phyloP scores from a whole-genome alignment of 2,329 filamentous ascomycete genomes.

The Massarina eburnea region DNA sequence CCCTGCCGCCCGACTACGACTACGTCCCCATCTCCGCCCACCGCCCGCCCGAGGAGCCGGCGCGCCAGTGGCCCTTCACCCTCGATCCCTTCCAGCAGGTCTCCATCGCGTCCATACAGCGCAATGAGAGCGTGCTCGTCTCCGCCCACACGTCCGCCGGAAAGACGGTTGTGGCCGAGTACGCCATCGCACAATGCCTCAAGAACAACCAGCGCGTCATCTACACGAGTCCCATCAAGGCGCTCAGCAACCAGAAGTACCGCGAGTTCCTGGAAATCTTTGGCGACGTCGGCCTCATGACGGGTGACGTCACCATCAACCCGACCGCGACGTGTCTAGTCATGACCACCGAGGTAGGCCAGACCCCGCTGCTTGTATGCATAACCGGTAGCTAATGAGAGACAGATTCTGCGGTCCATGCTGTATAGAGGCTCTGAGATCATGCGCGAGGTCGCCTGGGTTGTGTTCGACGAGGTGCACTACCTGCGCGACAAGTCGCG shows the following conservation, averaged over 20 bases:
- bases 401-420: slow-evolving; percentile 93
- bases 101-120: slow-evolving; percentile 90
- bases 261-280: slow-evolving; percentile 95
- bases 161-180: slow-evolving; percentile 98
- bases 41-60: slow-evolving; percentile 83
- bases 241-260: slow-evolving; percentile 97
- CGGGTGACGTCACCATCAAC: slow-evolving; percentile 98
- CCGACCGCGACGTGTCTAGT: slow-evolving; percentile 96
- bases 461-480: slow-evolving; percentile 97
- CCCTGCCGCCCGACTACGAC: slow-evolving; percentile 89
- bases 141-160: slow-evolving; percentile 97
- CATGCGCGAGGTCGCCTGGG: slow-evolving; percentile 99
- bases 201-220: slow-evolving; percentile 98
- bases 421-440: slow-evolving; percentile 97
- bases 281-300: slow-evolving; percentile 97
- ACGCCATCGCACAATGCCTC: slow-evolving; percentile 95
- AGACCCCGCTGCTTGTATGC: slow-evolving; percentile 8
- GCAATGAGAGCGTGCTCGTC: slow-evolving; percentile 93
- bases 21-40: slow-evolving; percentile 95
- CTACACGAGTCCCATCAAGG: slow-evolving; percentile 99
- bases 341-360: slow-evolving; percentile 83
- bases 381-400: slow-evolving; percentile 17
- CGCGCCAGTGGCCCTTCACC: slow-evolving; percentile 81
- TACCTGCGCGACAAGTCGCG: slow-evolving; percentile 93
- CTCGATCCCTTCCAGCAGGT: slow-evolving; percentile 97